phyloP scores from a whole-genome alignment of 2,329 filamentous ascomycete species.

The Claviceps humidiphila region DNA sequence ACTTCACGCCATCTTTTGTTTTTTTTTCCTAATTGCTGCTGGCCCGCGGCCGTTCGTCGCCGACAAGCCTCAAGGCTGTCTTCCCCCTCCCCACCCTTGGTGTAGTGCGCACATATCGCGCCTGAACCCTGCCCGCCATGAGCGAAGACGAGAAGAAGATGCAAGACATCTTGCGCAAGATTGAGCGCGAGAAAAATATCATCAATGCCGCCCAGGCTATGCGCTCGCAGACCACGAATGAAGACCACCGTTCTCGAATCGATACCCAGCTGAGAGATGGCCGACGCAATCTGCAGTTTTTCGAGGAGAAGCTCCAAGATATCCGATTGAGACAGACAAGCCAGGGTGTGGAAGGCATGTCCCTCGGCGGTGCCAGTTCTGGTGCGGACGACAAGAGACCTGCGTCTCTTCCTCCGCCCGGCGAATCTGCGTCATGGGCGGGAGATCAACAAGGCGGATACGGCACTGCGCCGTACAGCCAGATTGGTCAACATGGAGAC shows the following conservation, averaged over 20 bases:
- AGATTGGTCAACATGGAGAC: conserved; percentile 52
- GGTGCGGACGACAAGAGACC: conserved; percentile 27
- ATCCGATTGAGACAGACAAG: conserved; percentile 69
- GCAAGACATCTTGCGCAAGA: conserved; percentile 86
- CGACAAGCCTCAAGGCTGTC: conserved; percentile 1
- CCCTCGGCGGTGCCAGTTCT: conserved; percentile 31
- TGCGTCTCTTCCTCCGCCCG: conserved; percentile 49
- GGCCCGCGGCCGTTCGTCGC: not conserved
- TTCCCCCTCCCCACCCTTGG: conserved; percentile 9
- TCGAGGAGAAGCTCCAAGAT: conserved; percentile 83
- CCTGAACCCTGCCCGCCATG: conserved; percentile 34
- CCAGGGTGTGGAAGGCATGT: conserved; percentile 54
- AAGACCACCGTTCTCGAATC: conserved; percentile 75
- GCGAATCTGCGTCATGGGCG: conserved; percentile 42
- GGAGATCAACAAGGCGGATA: conserved; percentile 46
- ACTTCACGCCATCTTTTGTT: not conserved
- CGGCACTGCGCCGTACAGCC: conserved; percentile 39
- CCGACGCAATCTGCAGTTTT: conserved; percentile 84
- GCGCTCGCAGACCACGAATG: conserved; percentile 92
- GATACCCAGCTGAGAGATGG: conserved; percentile 92
- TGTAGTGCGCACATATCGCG: conserved; percentile 27
- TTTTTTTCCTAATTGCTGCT: not conserved
- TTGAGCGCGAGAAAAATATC: conserved; percentile 90
- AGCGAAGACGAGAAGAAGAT: conserved; percentile 51
- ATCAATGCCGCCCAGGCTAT: conserved; percentile 90